A percentile compares a stretch with the other conserved stretches of the same genome.
These are phyloP conservation scores for Chrysoporthe puriensis DNA, from an alignment of 2,329 filamentous ascomycete genomes.

Conservation along the genomic window DNA sequence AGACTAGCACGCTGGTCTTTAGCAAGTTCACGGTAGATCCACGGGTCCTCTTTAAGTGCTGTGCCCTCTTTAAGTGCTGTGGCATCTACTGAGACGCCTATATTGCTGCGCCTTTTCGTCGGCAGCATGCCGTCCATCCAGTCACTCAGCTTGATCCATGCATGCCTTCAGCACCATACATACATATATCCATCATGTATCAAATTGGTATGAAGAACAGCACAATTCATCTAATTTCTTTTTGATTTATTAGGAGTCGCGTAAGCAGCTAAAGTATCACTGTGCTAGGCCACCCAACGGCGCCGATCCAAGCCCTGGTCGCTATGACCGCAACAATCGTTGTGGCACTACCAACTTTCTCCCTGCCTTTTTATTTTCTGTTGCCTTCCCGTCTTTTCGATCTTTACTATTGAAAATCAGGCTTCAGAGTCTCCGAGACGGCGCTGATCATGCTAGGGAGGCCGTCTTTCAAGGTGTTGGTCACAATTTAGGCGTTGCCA, in stretches of 20 bases:
- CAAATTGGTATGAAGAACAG: background rate
- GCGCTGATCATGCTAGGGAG: background rate
- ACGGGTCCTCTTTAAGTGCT: too few relatives aligned
- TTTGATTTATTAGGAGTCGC: slow-evolving; percentile 18
- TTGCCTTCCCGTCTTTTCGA: background rate
- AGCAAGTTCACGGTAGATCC: too few relatives aligned
- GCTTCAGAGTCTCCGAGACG: slow-evolving; percentile 13
- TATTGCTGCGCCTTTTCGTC: too few relatives aligned
- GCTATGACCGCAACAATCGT: slow-evolving; percentile 25
- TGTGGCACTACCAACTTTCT: slow-evolving; percentile 28
- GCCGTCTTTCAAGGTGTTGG: slow-evolving; percentile 2
- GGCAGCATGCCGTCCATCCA: too few relatives aligned
- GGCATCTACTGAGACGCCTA: too few relatives aligned
- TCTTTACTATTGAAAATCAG: background rate
- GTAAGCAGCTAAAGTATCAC: slow-evolving; percentile 18
- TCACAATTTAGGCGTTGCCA: slow-evolving; percentile 51
- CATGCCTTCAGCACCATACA: background rate
- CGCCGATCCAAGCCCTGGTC: slow-evolving; percentile 14
- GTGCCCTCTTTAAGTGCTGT: too few relatives aligned
- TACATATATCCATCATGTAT: background rate
- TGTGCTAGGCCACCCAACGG: slow-evolving; percentile 17
- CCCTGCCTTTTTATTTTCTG: slow-evolving; percentile 15
- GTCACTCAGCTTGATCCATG: background rate
- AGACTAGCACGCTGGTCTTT: too few relatives aligned
- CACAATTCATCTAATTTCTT: slow-evolving; percentile 2